Base-by-base conservation (phyloP, 768 basidiomycete species). In the Macrolepiota fuliginosa region DNA sequence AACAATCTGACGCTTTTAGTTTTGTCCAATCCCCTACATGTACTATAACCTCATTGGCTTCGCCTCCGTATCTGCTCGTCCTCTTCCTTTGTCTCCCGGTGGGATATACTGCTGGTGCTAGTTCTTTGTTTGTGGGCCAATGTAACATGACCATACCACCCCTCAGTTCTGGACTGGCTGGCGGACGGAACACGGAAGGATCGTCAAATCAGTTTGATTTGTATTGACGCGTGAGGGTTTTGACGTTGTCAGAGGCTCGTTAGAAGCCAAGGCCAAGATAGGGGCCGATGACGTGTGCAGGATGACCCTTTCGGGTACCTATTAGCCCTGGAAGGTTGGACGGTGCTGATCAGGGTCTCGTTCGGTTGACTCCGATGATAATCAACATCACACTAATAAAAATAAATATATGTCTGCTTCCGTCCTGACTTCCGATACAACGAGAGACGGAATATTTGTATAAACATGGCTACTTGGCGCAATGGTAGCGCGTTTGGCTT, bases 401-500 rank as follows among this genome's bases (percentile, higher is more conserved):
- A 32, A 32, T 7, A 32, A 32, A 32, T 32, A 32, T 32, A 7
- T 32, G 13, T 10, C 40, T 42, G n/a, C n/a, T n/a, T n/a, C n/a
- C n/a, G n/a, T n/a, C n/a, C n/a, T n/a, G n/a, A n/a, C n/a, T n/a
- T n/a, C n/a, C n/a, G n/a, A n/a, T n/a, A n/a, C n/a, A n/a, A n/a
- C n/a, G n/a, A n/a, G n/a, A n/a, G n/a, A n/a, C n/a, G n/a, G n/a
- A n/a, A n/a, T n/a, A n/a, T n/a, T n/a, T n/a, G n/a, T 12, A 3
- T 13, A 3, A 6, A 1, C 3, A 25, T 59, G 58, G 58, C 84
- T 88, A 84, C 89, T 87, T 91, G 79, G 90, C 90, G 89, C 90
- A 91, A 91, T 91, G 90, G 90, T 90, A 91, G 90, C 90, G 90
- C 90, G 89, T 91, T 90, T 91, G 90, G 90, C 90, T 91, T 91